Evolutionary conservation across 768 basidiomycete species (phyloP), one percentile per base, ranked within the genome.

Genomic region (Amanita molliuscula): DNA sequence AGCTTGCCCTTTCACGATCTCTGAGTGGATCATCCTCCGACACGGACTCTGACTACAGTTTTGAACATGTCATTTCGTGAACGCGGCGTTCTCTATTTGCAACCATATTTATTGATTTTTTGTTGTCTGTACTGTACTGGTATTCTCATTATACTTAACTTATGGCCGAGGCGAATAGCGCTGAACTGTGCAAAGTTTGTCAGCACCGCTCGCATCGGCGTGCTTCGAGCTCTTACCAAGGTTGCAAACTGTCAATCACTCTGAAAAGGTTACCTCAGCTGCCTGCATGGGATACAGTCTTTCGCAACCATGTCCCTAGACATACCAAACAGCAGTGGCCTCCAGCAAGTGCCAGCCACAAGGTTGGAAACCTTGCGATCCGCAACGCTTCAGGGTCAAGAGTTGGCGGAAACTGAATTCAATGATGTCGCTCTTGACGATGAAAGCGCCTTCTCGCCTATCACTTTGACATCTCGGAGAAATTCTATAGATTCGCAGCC

Each of bases 351-450:
- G 29, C 37, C 15, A 23, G 34, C 37, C 15, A 49, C 48, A 11
- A 37, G 67, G 6, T 61, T 79, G 42, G 75, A 75, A 51, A 68
- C 75, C 21, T 54, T 80, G 35, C 71, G 81, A 52, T 79, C 78
- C 31, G 8, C 18, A 1, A 6, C 21, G 23, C 35, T 28, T 26
- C 47, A 48, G 18, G 44, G 33, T 20, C 33, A 66, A 40, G 61
- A 65, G 47, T 82, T 79, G 18, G 59, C 76, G 23, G 74, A 75
- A 45, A 75, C 81, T 15, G 83, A 84, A 55, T 76, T 82, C 56
- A 83, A 82, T 54, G 82, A 86, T 50, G 70, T 81, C 56, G 76
- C 72, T 29, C 66, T 78, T 7, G 75, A 77, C 51, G 76, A 78
- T 50, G 74, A 76, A 18, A 47, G 54, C 6, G 47, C 55, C 29